Conservation (phyloP, 2,329 filamentous ascomycete species). For the Lecanosticta acicola region DNA sequence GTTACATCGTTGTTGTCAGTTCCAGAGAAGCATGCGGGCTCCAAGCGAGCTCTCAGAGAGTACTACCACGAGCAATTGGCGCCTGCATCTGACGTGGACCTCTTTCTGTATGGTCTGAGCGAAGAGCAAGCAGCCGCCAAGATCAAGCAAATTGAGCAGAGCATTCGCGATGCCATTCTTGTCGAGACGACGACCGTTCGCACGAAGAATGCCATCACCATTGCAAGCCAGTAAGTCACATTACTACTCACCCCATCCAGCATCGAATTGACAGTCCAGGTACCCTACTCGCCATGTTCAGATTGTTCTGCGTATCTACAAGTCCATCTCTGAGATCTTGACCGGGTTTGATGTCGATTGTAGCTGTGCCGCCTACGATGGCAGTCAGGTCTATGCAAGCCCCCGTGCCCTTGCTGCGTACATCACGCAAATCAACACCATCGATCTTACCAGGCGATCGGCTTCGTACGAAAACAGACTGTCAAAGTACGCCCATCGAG, state of each 20-base stretch:
- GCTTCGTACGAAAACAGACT: conserved; percentile 84
- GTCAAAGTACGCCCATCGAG: conserved; percentile 76
- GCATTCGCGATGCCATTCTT: conserved; percentile 70
- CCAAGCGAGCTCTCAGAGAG: conserved; percentile 38
- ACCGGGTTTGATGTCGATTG: conserved; percentile 87
- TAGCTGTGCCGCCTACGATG: conserved; percentile 74
- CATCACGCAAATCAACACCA: conserved; percentile 74
- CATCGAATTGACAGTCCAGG: conserved; percentile 1
- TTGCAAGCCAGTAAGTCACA: conserved; percentile 64
- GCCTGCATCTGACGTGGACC: conserved; percentile 78
- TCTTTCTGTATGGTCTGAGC: conserved; percentile 75
- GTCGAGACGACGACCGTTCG: conserved; percentile 78
- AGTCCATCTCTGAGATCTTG: conserved; percentile 75
- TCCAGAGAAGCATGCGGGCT: conserved; percentile 45
- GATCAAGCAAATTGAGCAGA: conserved; percentile 73
- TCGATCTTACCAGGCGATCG: conserved; percentile 73
- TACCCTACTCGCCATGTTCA: conserved; percentile 72
- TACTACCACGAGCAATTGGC: conserved; percentile 80
- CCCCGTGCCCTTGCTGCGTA: conserved; percentile 73
- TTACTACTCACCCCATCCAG: conserved; percentile 2
- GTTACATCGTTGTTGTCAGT: conserved; percentile 68
- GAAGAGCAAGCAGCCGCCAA: conserved; percentile 75
- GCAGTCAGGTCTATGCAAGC: conserved; percentile 70
- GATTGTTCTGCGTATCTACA: conserved; percentile 81
- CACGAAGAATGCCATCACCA: conserved; percentile 83